These are phyloP conservation scores for Asclepias syriaca DNA, from an alignment of 257 asterid genomes.

Conservation along the genomic window DNA sequence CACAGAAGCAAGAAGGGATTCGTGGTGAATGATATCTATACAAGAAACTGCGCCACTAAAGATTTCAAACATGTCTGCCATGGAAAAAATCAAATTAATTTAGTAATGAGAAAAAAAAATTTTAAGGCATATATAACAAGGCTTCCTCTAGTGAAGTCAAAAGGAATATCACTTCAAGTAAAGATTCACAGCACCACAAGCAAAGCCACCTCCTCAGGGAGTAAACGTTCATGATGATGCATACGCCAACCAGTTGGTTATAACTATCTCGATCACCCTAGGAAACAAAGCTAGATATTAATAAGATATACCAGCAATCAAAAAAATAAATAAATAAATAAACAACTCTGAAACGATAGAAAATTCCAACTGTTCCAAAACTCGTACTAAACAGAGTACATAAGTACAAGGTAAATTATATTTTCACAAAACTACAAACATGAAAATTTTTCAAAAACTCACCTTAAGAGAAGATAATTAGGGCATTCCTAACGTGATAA, in stretches of 20 bases:
- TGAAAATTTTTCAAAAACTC: neutral
- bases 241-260: conserved; percentile 55
- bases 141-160: neutral
- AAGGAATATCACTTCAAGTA: neutral
- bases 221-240: conserved; percentile 36
- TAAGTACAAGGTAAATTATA: neutral
- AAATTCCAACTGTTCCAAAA: neutral
- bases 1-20: conserved; percentile 60
- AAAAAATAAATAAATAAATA: neutral
- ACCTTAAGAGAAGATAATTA: conserved; percentile 59
- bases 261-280: conserved; percentile 65
- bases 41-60: conserved; percentile 67
- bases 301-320: neutral
- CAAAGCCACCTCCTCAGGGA: conserved; percentile 65
- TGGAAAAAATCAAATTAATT: conserved; percentile 3
- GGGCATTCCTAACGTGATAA: conserved; percentile 54
- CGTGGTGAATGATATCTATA: conserved; percentile 59
- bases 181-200: conserved; percentile 49
- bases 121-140: neutral
- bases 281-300: neutral
- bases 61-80: conserved; percentile 81
- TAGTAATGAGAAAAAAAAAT: neutral
- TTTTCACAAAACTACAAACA: neutral
- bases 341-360: neutral
- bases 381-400: neutral